Conservation (phyloP, 2,329 filamentous ascomycete species). For the Aspergillus pseudoviridinutans region DNA sequence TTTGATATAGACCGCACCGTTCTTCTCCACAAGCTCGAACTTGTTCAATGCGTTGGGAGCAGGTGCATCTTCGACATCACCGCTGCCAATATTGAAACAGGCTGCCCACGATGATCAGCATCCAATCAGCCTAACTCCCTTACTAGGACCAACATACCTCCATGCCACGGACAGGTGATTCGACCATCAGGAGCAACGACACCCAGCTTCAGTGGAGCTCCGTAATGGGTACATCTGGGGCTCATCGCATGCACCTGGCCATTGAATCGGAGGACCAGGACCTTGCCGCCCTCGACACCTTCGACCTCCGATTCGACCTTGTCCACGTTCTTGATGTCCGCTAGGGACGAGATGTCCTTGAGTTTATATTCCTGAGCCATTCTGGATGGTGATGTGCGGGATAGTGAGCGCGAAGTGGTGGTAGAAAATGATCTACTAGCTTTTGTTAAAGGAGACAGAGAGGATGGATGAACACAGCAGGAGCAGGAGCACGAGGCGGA, state of each 20-base stretch:
- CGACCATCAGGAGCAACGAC: constrained; percentile 77
- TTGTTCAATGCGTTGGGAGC: constrained; percentile 80
- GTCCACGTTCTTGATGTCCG: constrained; percentile 68
- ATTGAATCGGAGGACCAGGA: constrained; percentile 75
- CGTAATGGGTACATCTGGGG: constrained; percentile 84
- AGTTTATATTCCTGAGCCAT: constrained; percentile 51
- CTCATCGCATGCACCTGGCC: constrained; percentile 76
- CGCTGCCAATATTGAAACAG: constrained; percentile 85
- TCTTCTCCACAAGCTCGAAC: constrained; percentile 75
- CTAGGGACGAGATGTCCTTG: constrained; percentile 69
- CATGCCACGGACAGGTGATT: constrained; percentile 94
- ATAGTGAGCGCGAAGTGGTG: constrained; percentile 3
- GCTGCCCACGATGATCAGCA: constrained; percentile 50
- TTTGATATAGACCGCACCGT: constrained; percentile 79
- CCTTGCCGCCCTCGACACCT: constrained; percentile 78
- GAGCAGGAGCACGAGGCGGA: constrained; percentile 17
- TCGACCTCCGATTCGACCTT: constrained; percentile 91
- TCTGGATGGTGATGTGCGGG: constrained; percentile 14
- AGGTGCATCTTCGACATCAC: constrained; percentile 92
- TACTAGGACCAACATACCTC: constrained; percentile 55
- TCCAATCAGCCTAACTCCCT: neutral
- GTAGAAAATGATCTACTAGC: constrained; percentile 4
- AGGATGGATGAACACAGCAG: constrained; percentile 21
- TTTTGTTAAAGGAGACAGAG: constrained; percentile 1
- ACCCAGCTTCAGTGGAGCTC: constrained; percentile 82